Conservation (phyloP, 352 stramenopile genomes). For the Elongisporangium anandrum region DNA sequence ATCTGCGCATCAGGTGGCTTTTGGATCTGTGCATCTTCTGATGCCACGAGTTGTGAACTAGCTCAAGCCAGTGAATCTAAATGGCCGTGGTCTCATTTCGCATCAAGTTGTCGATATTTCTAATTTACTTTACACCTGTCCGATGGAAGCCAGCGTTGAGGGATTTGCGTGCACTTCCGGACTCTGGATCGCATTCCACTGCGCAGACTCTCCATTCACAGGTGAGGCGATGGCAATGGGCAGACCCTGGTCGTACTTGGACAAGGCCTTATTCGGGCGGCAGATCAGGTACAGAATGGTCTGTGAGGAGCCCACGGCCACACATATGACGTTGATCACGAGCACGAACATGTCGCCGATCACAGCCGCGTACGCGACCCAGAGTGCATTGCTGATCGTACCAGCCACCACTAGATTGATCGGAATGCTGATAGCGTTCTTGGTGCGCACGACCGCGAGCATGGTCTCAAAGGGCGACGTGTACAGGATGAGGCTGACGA, state of each 20-base stretch:
- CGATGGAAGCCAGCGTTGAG: not conserved
- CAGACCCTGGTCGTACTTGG: constrained; percentile 13
- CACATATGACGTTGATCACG: constrained; percentile 39
- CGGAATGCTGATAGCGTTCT: constrained; percentile 41
- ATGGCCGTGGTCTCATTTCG: no score
- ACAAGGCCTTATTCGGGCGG: constrained; percentile 36
- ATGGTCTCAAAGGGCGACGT: constrained; percentile 54
- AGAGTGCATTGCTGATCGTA: constrained; percentile 51
- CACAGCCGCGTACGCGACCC: constrained; percentile 43
- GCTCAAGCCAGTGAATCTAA: no score
- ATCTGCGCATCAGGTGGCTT: no score
- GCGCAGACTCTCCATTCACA: not conserved
- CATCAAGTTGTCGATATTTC: no score
- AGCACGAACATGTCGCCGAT: constrained; percentile 47
- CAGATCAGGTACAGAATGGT: constrained; percentile 43
- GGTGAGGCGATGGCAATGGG: not conserved
- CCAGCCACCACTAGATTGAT: constrained; percentile 51
- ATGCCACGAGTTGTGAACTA: no score
- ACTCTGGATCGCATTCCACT: not conserved
- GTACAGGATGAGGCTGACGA: constrained; percentile 48
- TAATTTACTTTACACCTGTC: no score
- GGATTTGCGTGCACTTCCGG: not conserved
- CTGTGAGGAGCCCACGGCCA: constrained; percentile 24
- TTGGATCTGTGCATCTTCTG: no score
- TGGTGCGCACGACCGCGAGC: constrained; percentile 36